Conservation (phyloP, 352 stramenopile species). For the Phytophthora agathidicida region DNA sequence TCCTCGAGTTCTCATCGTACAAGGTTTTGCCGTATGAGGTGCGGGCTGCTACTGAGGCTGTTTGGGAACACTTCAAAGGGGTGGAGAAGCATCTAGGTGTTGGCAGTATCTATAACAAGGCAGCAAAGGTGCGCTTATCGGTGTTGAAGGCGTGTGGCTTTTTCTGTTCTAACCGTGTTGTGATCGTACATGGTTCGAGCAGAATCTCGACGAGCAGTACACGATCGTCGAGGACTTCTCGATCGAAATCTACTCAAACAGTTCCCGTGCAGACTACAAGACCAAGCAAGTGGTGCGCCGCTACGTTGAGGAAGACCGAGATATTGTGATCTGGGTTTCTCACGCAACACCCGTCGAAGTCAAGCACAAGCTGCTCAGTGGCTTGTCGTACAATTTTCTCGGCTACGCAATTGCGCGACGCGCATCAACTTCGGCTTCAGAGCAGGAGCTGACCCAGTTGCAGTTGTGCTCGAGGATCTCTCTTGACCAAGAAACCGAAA, state of each 20-base stretch:
- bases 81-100: slow-evolving; percentile 36
- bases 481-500: slow-evolving; percentile 40
- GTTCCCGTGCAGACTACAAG: slow-evolving; percentile 50
- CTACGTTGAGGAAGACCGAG: slow-evolving; percentile 55
- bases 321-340: slow-evolving; percentile 66
- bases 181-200: neutral
- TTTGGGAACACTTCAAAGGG: slow-evolving; percentile 37
- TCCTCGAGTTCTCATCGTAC: slow-evolving; percentile 29
- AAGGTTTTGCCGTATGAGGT: slow-evolving; percentile 29
- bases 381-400: slow-evolving; percentile 51
- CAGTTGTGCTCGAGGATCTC: slow-evolving; percentile 57
- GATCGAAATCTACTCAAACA: slow-evolving; percentile 58
- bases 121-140: slow-evolving; percentile 19
- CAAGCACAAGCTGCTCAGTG: slow-evolving; percentile 40
- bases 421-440: slow-evolving; percentile 18
- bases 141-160: neutral
- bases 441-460: slow-evolving; percentile 43
- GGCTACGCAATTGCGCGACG: slow-evolving; percentile 62
- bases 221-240: slow-evolving; percentile 65
- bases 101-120: slow-evolving; percentile 34
- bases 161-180: neutral
- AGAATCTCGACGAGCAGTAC: slow-evolving; percentile 49
- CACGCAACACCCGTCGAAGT: slow-evolving; percentile 58
- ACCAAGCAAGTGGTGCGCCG: slow-evolving; percentile 63
- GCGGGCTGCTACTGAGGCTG: slow-evolving; percentile 6